Evolutionary conservation across 1,284 basidiomycete species (phyloP), one percentile per base, ranked within the genome.

Genomic region (Psilocybe mexicana): DNA sequence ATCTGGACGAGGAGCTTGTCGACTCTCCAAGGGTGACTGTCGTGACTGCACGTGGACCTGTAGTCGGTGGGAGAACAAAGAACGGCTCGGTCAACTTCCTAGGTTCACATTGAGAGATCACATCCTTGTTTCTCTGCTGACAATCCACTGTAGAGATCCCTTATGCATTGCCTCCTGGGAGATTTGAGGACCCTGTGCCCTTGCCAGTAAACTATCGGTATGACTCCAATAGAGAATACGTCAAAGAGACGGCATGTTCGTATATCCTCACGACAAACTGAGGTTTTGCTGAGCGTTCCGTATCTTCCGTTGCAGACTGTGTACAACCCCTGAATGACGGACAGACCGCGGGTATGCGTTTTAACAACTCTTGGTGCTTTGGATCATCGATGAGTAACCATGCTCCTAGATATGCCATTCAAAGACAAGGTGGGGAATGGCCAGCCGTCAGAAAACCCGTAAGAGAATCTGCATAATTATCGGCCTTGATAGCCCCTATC

Each of bases 361-460:
- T n/a, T 3, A 23, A 38, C 6, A 18, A 44, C 28, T 23, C 6
- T 48, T 51, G 8, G 2, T 5, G 45, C 23, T 43, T 52, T 23
- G 23, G 14, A 14, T 14, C 12, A 11, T n/a, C 55, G 57, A 44
- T 6, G 18, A 45, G 11, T 50, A 26, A 43, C 43, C 11, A 28
- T 14, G 44, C 18, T 18, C 18, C 18, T 18, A 64, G 84, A 82
- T 70, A 71, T 66, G 0, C 75, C 76, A 0, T 79, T 76, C 30
- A 70, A 79, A 55, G 80, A 87, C 61, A 86, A 83, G 70, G 80
- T 87, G 6, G 88, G 88, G 3, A 71, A 82, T 1, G 88, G 88
- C 26, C 59, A 80, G 60, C 85, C 90, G 1, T 84, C 85, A 1
- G 90, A 92, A 67, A 84, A 88, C 67, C 84, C 86, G 82, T 91